These are phyloP conservation scores for Antrodiella citrinella DNA, from an alignment of 768 basidiomycete genomes.

Conservation along the genomic window DNA sequence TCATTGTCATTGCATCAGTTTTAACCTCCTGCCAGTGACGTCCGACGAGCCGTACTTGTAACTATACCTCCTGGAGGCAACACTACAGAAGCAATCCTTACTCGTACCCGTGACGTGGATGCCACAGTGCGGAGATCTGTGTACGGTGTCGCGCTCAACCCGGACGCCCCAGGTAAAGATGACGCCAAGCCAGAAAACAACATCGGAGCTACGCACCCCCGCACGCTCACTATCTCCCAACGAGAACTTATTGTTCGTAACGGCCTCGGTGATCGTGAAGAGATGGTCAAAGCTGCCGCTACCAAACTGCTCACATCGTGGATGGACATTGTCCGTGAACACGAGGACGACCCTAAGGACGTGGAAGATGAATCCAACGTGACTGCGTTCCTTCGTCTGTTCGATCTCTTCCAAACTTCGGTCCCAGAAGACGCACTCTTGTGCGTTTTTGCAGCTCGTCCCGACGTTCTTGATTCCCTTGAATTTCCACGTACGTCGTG, in stretches of 20 bases:
- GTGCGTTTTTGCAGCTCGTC: slow-evolving; percentile 58
- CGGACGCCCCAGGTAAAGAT: slow-evolving; percentile 15
- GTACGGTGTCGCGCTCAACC: slow-evolving; percentile 52
- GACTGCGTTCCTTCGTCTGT: slow-evolving; percentile 42
- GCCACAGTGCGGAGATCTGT: slow-evolving; percentile 63
- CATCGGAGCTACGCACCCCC: slow-evolving; percentile 56
- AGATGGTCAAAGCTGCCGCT: slow-evolving; percentile 62
- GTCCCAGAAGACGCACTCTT: slow-evolving; percentile 70
- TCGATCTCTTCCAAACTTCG: slow-evolving; percentile 49
- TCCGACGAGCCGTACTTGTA: slow-evolving; percentile 70
- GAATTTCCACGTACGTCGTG: slow-evolving; percentile 55
- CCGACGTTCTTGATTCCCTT: slow-evolving; percentile 59
- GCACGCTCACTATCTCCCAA: slow-evolving; percentile 58
- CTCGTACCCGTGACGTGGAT: slow-evolving; percentile 77
- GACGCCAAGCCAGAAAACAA: slow-evolving; percentile 22
- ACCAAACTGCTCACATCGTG: slow-evolving; percentile 65
- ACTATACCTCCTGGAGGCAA: slow-evolving; percentile 52
- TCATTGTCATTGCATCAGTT: background rate
- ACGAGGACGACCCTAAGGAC: slow-evolving; percentile 33
- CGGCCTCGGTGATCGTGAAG: slow-evolving; percentile 83
- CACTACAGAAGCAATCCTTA: slow-evolving; percentile 61
- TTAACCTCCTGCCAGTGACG: slow-evolving; percentile 48
- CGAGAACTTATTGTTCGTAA: slow-evolving; percentile 71
- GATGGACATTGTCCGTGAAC: slow-evolving; percentile 47
- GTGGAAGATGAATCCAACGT: slow-evolving; percentile 29